A percentile compares a stretch with the other conserved stretches of the same genome.
phyloP scores from a whole-genome alignment of 2,329 filamentous ascomycete species.

The Fusarium foetens region DNA sequence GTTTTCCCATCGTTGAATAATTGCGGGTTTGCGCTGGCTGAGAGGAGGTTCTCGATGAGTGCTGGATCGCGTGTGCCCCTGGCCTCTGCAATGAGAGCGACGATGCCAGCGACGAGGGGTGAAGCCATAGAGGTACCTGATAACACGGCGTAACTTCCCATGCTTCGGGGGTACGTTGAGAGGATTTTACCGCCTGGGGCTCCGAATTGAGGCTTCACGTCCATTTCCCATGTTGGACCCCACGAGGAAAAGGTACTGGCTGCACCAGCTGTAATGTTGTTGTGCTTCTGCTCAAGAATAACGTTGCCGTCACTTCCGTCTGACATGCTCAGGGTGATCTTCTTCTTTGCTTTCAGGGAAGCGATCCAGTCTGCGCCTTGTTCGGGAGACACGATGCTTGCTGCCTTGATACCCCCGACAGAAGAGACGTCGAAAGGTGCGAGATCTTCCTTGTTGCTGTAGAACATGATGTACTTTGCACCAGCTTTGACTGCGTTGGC shows the following conservation, averaged over 20 bases:
- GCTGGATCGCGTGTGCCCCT: slow-evolving; percentile 63
- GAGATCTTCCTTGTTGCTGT: slow-evolving; percentile 62
- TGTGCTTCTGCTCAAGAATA: slow-evolving; percentile 50
- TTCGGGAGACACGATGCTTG: slow-evolving; percentile 54
- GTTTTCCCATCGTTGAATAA: slow-evolving; percentile 58
- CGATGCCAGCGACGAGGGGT: slow-evolving; percentile 64
- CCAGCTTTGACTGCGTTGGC: slow-evolving; percentile 63
- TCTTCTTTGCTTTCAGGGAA: slow-evolving; percentile 55
- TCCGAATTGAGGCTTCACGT: slow-evolving; percentile 66
- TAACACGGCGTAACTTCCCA: slow-evolving; percentile 61
- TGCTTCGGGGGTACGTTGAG: slow-evolving; percentile 62
- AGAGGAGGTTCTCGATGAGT: slow-evolving; percentile 60
- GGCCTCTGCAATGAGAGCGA: slow-evolving; percentile 63
- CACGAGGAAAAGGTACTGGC: slow-evolving; percentile 65
- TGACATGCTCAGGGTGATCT: slow-evolving; percentile 57
- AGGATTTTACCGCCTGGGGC: slow-evolving; percentile 67
- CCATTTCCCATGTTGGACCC: slow-evolving; percentile 70
- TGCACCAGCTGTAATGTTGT: slow-evolving; percentile 61
- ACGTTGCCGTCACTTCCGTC: slow-evolving; percentile 51
- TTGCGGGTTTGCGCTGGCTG: slow-evolving; percentile 60
- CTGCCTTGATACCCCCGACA: slow-evolving; percentile 49
- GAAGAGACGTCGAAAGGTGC: slow-evolving; percentile 47
- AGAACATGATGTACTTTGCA: slow-evolving; percentile 70
- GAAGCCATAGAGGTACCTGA: slow-evolving; percentile 71
- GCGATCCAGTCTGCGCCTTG: slow-evolving; percentile 58